Evolutionary conservation across 2,329 filamentous ascomycete species (phyloP), one percentile per base, ranked within the genome.

Genomic region (Phaeosphaeria sp.): DNA sequence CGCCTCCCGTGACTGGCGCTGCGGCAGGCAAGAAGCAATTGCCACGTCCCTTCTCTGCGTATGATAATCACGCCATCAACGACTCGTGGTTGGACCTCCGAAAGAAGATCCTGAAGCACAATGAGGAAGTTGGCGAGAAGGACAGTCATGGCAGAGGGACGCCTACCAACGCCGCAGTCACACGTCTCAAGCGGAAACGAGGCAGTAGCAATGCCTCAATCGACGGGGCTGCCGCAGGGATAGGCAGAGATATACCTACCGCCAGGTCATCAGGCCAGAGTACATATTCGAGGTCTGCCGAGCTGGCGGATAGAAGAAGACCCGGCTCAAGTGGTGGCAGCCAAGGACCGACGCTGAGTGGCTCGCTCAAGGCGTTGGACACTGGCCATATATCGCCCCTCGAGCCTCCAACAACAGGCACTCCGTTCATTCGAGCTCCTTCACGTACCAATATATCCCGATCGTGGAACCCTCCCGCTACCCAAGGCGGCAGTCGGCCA

Each of bases 11-110:
- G 79, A 89, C 78, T 21, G 75, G 76, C 27, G 54, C 73, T 48
- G 74, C 79, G 55, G 76, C 73, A 50, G 72, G 83, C 15, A 77
- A 82, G 33, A 88, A 85, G 66, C 83, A 85, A 36, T 85, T 87
- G 47, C 86, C 92, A 9, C 87, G 91, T 44, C 92, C 93, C 0
- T 97, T 96, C 76, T 90, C 90, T 0, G 83, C 83, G 4, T 88
- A 87, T 56, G 93, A 97, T 78, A 96, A 94, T 65, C 87, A 89
- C 64, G 87, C 89, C 1, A 81, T 97, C 13, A 92, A 96, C 73
- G 86, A 87, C 62, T 87, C 91, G 36, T 97, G 93, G 91, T 78
- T 89, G 44, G 79, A 82, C 17, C 81, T 95, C 17, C 82, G 30
- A 75, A 82, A 56, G 73, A 81, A 60, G 80, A 84, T 75, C 72